Evolutionary conservation across 306 rosid species (phyloP).

Genomic region (Datisca glomerata): DNA sequence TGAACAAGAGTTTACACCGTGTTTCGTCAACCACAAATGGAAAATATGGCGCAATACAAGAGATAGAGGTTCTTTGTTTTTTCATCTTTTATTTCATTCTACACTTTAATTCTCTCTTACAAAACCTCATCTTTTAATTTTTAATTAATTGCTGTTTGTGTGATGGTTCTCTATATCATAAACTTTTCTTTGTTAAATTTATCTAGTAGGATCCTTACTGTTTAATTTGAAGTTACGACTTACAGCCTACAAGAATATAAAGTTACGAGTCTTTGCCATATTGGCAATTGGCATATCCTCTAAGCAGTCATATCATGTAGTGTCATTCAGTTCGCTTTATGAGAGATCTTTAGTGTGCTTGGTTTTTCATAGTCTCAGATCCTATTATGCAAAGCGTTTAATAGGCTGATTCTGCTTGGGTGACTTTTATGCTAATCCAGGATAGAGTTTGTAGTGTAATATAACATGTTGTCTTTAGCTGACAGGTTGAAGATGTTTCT

Average conservation of each 20-base stretch:
- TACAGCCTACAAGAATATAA: not conserved
- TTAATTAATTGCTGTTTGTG: too few species aligned
- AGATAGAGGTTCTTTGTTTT: conserved; percentile 36
- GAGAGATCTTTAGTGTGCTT: not conserved
- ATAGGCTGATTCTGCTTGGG: not conserved
- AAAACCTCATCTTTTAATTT: too few species aligned
- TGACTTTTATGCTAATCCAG: conserved; percentile 9
- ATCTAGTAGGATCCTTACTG: too few species aligned
- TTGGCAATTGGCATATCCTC: too few species aligned
- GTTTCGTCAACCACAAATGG: conserved; percentile 81
- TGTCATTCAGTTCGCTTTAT: not conserved
- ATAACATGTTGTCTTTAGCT: conserved; percentile 3
- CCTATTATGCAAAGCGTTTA: not conserved
- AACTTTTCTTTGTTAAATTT: too few species aligned
- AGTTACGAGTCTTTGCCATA: too few species aligned
- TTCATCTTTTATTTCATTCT: not conserved
- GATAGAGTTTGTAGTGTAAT: conserved; percentile 6
- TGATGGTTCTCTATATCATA: too few species aligned
- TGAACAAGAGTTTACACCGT: conserved; percentile 72
- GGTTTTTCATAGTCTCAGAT: not conserved
- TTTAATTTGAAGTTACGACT: conserved; percentile 1
- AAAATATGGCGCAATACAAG: conserved; percentile 65
- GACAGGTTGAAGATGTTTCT: conserved; percentile 76
- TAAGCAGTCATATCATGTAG: not conserved
- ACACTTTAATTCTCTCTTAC: too few species aligned